Base-by-base conservation (phyloP, 1,284 basidiomycete species). In the Coniophora puteana region DNA sequence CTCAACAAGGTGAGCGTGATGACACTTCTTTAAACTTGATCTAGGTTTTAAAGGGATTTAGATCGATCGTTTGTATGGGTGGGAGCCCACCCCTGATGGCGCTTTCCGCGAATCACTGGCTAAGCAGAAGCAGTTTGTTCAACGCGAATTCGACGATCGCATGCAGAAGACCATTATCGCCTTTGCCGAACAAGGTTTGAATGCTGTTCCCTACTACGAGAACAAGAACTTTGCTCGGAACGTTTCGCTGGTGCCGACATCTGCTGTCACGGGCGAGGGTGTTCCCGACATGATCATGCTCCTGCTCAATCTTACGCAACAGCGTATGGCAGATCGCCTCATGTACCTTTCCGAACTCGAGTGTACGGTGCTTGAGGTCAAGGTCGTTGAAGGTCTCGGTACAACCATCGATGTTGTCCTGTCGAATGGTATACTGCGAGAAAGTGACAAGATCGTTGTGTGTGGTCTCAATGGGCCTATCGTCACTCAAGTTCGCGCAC, bases 261-360 rank as follows among this genome's bases (percentile, higher is more conserved):
- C 95, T 42, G 96, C 96, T 22, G 83, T 95, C 63, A 97, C 95
- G 1, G 96, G 96, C 48, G 96, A 99, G 69, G 96, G 96, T 69
- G 80, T 99, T 18, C 96, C 96, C n/a, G 96, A 99, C 69, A 93
- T 99, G 91, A 93, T 99, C 64, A 92, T 94, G 84, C 78, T 99
- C 25, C 83, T 99, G 59, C 82, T 98, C 66, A 94, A 96, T 63
- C 77, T 99, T 43, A 99, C 96, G 7, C 96, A 99, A 64, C 90
- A 95, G 66, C 83, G 96, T 47, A 98, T 99, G 95, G 94, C 89
- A 61, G 91, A 95, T 61, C 79, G 86, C 38, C 75, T 99, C 51
- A 99, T 99, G 96, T 99, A 98, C 68, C 79, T 99, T 44, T 93
- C 93, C 22, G 94, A 98, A 65, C 76, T 99, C 41, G 94, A 98